Evolutionary conservation across 1,284 basidiomycete species (phyloP).

Genomic region (Neonothopanus nambi): DNA sequence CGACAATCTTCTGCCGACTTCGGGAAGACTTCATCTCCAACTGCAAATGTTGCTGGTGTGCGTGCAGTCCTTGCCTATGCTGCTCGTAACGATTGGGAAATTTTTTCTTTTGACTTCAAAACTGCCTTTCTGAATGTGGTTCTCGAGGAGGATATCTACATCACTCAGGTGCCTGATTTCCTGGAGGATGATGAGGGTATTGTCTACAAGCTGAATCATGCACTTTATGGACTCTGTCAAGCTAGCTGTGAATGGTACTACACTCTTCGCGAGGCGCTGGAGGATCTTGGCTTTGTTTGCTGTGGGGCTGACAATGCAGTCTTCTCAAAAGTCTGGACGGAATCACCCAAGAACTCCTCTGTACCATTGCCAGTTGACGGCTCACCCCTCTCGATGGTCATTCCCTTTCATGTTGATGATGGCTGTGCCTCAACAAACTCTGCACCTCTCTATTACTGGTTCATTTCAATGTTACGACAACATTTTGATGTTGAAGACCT

Average conservation of each 20-base stretch:
- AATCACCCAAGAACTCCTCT: too few species aligned
- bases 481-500: not conserved
- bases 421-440: not conserved
- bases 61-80: not conserved
- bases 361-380: too few species aligned
- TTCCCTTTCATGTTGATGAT: conserved; percentile 4
- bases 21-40: not conserved
- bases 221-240: conserved; percentile 34
- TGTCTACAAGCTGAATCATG: conserved; percentile 13
- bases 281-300: conserved; percentile 2
- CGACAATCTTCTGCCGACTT: not conserved
- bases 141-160: conserved; percentile 30
- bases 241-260: conserved; percentile 26
- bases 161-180: conserved; percentile 29
- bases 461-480: not conserved
- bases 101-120: conserved; percentile 25
- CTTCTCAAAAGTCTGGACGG: conserved; percentile 6
- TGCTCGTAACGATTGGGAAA: not conserved
- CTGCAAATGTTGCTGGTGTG: not conserved
- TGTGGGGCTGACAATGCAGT: conserved; percentile 24
- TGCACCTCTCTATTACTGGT: not conserved
- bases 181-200: not conserved
- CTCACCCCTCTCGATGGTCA: not conserved
- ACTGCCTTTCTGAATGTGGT: conserved; percentile 33
- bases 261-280: conserved; percentile 19